Conservation (phyloP, 371 early-diverging fungal species). For the Lichtheimia ornata region DNA sequence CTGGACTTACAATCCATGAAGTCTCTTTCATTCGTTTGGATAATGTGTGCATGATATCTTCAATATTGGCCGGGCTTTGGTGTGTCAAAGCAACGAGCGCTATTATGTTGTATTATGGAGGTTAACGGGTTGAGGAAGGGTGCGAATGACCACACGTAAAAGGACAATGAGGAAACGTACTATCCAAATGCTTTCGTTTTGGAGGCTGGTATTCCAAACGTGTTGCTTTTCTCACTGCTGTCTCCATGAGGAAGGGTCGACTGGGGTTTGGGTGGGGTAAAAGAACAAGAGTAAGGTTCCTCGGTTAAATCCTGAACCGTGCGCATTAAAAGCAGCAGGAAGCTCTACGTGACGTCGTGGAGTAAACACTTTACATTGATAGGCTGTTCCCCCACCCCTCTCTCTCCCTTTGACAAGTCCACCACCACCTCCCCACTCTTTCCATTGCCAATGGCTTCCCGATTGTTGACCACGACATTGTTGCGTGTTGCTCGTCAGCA, state of each 20-base stretch:
- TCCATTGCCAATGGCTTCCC: slow-evolving; percentile 38
- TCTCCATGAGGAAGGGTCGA: slow-evolving; percentile 58
- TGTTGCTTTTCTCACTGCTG: slow-evolving; percentile 78
- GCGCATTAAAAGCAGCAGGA: no score
- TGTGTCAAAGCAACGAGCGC: slow-evolving; percentile 52
- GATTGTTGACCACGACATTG: slow-evolving; percentile 34
- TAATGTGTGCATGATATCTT: slow-evolving; percentile 59
- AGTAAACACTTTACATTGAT: neutral
- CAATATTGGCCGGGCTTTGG: slow-evolving; percentile 54
- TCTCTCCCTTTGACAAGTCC: neutral
- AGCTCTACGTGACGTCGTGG: slow-evolving; percentile 8
- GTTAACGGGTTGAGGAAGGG: neutral
- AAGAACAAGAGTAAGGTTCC: neutral
- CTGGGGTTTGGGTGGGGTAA: neutral
- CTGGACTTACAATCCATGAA: slow-evolving; percentile 75
- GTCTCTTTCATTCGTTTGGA: slow-evolving; percentile 67
- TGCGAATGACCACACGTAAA: neutral
- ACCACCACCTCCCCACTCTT: slow-evolving; percentile 36
- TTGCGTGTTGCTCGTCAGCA: slow-evolving; percentile 37
- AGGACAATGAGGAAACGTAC: slow-evolving; percentile 47
- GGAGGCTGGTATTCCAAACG: slow-evolving; percentile 75
- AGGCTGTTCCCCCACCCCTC: neutral
- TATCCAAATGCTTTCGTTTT: slow-evolving; percentile 84
- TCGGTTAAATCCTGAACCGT: no score
- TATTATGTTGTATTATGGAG: slow-evolving; percentile 22